Evolutionary conservation across 108 stramenopile species (phyloP).

Genomic region (Conticribra weissflogii): DNA sequence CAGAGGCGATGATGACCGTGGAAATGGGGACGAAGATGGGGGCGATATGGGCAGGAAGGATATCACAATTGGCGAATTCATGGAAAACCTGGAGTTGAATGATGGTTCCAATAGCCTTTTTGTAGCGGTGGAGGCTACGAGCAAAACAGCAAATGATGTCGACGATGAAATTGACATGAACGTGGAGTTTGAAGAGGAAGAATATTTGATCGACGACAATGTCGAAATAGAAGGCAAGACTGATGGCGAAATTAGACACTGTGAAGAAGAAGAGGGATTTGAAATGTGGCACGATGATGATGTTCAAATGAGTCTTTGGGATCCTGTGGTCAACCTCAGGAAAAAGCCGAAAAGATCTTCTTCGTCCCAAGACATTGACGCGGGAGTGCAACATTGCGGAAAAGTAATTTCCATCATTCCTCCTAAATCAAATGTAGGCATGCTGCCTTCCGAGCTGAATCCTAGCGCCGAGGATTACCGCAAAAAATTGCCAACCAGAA

Average conservation of each 20-base stretch:
- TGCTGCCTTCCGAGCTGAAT: slow-evolving; percentile 43
- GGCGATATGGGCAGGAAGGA: slow-evolving; percentile 7
- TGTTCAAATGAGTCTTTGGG: slow-evolving; percentile 77
- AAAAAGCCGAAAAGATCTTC: slow-evolving; percentile 19
- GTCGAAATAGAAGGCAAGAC: not conserved
- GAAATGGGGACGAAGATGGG: not conserved
- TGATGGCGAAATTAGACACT: not conserved
- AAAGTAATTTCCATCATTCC: slow-evolving; percentile 67
- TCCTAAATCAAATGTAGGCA: slow-evolving; percentile 46
- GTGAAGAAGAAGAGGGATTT: slow-evolving; percentile 22
- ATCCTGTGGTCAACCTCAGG: slow-evolving; percentile 70
- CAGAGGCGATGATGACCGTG: slow-evolving; percentile 10
- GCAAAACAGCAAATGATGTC: slow-evolving; percentile 6
- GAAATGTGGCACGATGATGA: slow-evolving; percentile 82
- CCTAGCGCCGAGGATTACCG: slow-evolving; percentile 33
- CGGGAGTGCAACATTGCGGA: slow-evolving; percentile 52
- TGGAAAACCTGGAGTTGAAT: slow-evolving; percentile 37
- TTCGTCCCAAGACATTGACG: slow-evolving; percentile 8
- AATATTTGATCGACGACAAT: slow-evolving; percentile 28
- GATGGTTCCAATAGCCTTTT: slow-evolving; percentile 2
- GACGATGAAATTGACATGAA: slow-evolving; percentile 37
- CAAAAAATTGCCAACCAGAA: slow-evolving; percentile 35
- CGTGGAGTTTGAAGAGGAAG: slow-evolving; percentile 29
- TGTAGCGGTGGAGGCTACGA: not conserved
- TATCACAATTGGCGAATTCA: slow-evolving; percentile 25